phyloP scores from a whole-genome alignment of 202 grass and related monocot species.

The Zizania palustris region DNA sequence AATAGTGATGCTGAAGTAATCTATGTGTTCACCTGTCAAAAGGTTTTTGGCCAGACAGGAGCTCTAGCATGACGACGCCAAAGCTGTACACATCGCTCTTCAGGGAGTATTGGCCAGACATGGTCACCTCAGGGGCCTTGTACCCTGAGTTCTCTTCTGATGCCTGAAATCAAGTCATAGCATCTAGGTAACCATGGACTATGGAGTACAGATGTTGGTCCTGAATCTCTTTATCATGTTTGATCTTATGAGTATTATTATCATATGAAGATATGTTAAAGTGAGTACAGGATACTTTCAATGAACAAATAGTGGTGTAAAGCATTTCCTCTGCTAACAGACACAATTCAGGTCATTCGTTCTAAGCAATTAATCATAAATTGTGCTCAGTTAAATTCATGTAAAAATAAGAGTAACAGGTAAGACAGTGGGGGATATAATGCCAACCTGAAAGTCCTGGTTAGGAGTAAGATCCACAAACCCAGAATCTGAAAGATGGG shows the following conservation, averaged over 20 bases:
- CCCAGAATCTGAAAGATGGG: constrained; percentile 89
- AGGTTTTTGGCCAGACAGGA: constrained; percentile 79
- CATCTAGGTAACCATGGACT: not conserved
- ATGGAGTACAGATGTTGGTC: not conserved
- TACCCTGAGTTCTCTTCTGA: constrained; percentile 69
- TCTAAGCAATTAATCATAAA: not conserved
- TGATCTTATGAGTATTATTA: not conserved
- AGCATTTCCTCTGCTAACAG: not conserved
- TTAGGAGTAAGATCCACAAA: constrained; percentile 64
- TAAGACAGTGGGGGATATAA: not conserved
- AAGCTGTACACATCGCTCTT: constrained; percentile 96
- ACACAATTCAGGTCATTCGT: not conserved
- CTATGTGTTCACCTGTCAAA: constrained; percentile 62
- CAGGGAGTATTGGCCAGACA: constrained; percentile 72
- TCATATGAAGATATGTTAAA: not conserved
- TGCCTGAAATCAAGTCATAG: constrained; percentile 48
- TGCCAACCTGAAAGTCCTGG: constrained; percentile 63
- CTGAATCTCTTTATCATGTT: not conserved
- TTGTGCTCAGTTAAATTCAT: not conserved
- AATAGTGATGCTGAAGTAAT: not conserved
- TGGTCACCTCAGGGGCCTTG: constrained; percentile 67
- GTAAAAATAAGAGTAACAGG: not conserved
- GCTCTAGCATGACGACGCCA: constrained; percentile 92
- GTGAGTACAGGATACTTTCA: not conserved
- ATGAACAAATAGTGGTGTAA: not conserved